These are phyloP conservation scores for Calocera viscosa DNA, from an alignment of 768 basidiomycete genomes.

Conservation along the genomic window DNA sequence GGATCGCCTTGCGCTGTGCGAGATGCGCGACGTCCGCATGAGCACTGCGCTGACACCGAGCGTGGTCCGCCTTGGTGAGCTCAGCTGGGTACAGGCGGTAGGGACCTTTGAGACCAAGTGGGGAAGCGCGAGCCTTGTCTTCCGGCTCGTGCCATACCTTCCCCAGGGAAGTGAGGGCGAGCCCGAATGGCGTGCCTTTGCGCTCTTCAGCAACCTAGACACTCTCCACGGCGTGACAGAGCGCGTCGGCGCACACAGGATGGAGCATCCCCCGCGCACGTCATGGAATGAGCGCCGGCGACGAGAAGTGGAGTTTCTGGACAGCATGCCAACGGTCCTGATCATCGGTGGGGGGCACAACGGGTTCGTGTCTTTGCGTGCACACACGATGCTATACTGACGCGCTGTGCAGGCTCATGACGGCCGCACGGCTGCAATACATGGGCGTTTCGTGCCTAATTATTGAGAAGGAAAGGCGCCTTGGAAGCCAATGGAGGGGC, in stretches of 20 bases:
- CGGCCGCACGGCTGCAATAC: conserved; percentile 53
- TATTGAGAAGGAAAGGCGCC: conserved; percentile 46
- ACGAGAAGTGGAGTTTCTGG: conserved; percentile 30
- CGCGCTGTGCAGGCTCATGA: conserved; percentile 25
- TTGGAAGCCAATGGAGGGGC: conserved; percentile 55
- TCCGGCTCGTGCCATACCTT: conserved; percentile 38
- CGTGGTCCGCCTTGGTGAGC: not conserved
- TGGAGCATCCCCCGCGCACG: conserved; percentile 36
- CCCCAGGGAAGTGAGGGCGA: conserved; percentile 19
- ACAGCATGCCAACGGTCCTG: conserved; percentile 42
- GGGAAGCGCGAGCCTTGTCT: conserved; percentile 23
- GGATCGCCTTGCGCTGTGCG: conserved; percentile 31
- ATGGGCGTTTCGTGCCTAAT: conserved; percentile 47
- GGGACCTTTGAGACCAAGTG: not conserved
- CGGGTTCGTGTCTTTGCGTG: conserved; percentile 27
- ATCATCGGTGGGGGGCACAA: conserved; percentile 57
- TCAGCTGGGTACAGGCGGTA: conserved; percentile 24
- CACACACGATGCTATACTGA: not conserved
- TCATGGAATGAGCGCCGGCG: conserved; percentile 34
- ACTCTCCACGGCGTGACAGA: conserved; percentile 43
- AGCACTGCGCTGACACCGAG: conserved; percentile 8
- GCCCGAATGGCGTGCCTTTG: conserved; percentile 47
- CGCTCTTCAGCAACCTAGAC: conserved; percentile 47
- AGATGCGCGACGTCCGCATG: conserved; percentile 13
- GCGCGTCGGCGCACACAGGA: conserved; percentile 36